Percentiles rank a stretch among this genome's conserved stretches.
Conservation (phyloP, 208 protist genomes). For the Leptomonas pyrrhocoris region DNA sequence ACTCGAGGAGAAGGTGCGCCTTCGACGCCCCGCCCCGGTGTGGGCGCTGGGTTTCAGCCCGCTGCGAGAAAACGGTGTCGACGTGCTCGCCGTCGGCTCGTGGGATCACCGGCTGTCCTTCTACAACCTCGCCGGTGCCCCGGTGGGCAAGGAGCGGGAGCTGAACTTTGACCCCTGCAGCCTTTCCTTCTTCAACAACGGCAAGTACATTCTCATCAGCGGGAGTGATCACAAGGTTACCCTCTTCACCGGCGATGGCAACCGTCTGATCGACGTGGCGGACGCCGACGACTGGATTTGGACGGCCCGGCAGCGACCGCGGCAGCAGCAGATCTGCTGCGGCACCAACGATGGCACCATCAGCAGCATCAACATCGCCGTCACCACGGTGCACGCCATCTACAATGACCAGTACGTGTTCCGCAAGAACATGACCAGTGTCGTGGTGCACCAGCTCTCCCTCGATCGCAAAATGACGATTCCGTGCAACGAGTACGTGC, state of each 20-base stretch:
- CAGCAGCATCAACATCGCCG: slow-evolving; percentile 83
- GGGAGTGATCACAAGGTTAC: slow-evolving; percentile 93
- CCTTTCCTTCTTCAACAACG: slow-evolving; percentile 89
- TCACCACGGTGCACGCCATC: slow-evolving; percentile 93
- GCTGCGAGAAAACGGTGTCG: slow-evolving; percentile 76
- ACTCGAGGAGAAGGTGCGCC: slow-evolving; percentile 55
- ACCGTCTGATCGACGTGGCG: slow-evolving; percentile 73
- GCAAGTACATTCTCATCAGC: slow-evolving; percentile 94
- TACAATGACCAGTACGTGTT: slow-evolving; percentile 96
- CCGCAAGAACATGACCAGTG: slow-evolving; percentile 95
- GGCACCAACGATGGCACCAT: slow-evolving; percentile 93
- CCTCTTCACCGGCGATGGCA: slow-evolving; percentile 91
- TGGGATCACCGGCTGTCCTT: slow-evolving; percentile 97
- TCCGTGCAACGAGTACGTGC: slow-evolving; percentile 95
- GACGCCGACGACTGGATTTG: slow-evolving; percentile 89
- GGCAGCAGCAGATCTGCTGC: slow-evolving; percentile 80
- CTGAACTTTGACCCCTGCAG: slow-evolving; percentile 95
- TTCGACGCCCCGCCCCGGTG: slow-evolving; percentile 89
- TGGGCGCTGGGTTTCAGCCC: slow-evolving; percentile 95
- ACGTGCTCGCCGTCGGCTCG: slow-evolving; percentile 94
- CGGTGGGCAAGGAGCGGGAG: slow-evolving; percentile 69
- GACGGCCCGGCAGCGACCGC: slow-evolving; percentile 77
- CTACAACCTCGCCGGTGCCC: slow-evolving; percentile 88
- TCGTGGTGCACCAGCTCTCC: slow-evolving; percentile 95
- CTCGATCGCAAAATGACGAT: slow-evolving; percentile 87